phyloP scores from a whole-genome alignment of 108 stramenopile species.

The Skeletonema menzelii region DNA sequence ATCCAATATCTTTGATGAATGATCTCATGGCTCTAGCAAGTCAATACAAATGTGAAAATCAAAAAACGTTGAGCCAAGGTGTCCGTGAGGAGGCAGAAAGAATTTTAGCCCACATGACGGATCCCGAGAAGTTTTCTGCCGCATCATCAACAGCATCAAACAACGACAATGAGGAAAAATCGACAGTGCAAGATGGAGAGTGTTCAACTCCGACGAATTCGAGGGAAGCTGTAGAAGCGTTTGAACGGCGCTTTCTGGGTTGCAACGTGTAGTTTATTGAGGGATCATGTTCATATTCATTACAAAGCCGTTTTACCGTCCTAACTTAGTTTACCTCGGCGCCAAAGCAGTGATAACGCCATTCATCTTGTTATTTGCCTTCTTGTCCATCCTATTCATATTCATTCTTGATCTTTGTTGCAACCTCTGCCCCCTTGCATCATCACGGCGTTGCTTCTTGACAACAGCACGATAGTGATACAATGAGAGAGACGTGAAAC shows the following conservation, averaged over 20 bases:
- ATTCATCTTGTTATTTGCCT: slow-evolving; percentile 81
- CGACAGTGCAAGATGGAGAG: neutral
- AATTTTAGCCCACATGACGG: slow-evolving; percentile 26
- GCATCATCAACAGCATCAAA: neutral
- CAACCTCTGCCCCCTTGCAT: slow-evolving; percentile 58
- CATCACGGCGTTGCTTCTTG: slow-evolving; percentile 77
- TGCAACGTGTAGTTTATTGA: neutral
- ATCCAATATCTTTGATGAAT: slow-evolving; percentile 16
- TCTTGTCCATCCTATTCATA: slow-evolving; percentile 89
- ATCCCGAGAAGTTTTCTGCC: slow-evolving; percentile 15
- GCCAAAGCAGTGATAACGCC: slow-evolving; percentile 79
- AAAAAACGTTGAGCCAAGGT: slow-evolving; percentile 6
- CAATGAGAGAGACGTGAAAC: slow-evolving; percentile 78
- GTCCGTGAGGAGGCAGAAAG: slow-evolving; percentile 18
- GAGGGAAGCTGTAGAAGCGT: neutral
- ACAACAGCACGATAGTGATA: slow-evolving; percentile 84
- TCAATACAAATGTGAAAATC: slow-evolving; percentile 3
- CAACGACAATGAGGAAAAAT: neutral
- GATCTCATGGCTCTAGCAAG: slow-evolving; percentile 9
- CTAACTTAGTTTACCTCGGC: slow-evolving; percentile 43
- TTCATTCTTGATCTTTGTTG: slow-evolving; percentile 54
- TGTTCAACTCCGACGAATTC: neutral
- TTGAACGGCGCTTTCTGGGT: neutral
- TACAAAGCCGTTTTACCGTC: neutral
- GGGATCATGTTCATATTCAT: neutral